These are phyloP conservation scores for Aspergillus ochraceoroseus DNA, from an alignment of 2,329 filamentous ascomycete species.

Conservation along the genomic window DNA sequence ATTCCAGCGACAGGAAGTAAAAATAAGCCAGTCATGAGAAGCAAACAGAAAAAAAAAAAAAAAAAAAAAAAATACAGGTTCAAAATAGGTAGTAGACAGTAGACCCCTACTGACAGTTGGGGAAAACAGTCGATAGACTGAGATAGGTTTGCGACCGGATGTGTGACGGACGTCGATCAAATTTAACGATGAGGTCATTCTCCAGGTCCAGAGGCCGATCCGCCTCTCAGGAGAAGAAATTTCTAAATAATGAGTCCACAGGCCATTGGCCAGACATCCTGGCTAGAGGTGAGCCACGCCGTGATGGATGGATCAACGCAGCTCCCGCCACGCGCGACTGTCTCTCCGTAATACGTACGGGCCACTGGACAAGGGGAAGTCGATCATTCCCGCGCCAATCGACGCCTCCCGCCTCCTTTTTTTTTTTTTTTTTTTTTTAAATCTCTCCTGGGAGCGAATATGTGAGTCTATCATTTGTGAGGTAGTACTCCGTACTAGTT, in stretches of 20 bases:
- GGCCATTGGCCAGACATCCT: too few relatives aligned
- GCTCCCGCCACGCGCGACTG: constrained; percentile 13
- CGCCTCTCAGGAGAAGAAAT: too few relatives aligned
- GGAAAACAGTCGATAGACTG: too few relatives aligned
- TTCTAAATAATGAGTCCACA: too few relatives aligned
- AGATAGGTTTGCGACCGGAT: constrained; percentile 1
- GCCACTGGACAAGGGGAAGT: too few relatives aligned
- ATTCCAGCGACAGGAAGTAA: background rate
- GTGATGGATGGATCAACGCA: constrained; percentile 11
- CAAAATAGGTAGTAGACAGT: too few relatives aligned
- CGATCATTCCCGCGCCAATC: constrained; percentile 12
- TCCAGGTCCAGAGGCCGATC: constrained; percentile 12
- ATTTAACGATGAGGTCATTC: constrained; percentile 7
- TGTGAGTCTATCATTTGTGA: background rate
- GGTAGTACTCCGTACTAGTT: too few relatives aligned
- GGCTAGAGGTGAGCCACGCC: too few relatives aligned
- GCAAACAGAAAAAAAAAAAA: background rate
- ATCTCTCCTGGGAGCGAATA: background rate
- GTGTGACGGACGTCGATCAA: constrained; percentile 6
- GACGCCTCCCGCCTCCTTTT: constrained; percentile 12
- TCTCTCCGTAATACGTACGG: constrained; percentile 11
- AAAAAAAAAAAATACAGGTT: too few relatives aligned
- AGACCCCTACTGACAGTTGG: too few relatives aligned
- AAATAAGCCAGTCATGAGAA: background rate
- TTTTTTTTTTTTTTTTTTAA: constrained; percentile 6